phyloP scores from a whole-genome alignment of 2,329 filamentous ascomycete genomes.

The Lasiodiplodia sp. region DNA sequence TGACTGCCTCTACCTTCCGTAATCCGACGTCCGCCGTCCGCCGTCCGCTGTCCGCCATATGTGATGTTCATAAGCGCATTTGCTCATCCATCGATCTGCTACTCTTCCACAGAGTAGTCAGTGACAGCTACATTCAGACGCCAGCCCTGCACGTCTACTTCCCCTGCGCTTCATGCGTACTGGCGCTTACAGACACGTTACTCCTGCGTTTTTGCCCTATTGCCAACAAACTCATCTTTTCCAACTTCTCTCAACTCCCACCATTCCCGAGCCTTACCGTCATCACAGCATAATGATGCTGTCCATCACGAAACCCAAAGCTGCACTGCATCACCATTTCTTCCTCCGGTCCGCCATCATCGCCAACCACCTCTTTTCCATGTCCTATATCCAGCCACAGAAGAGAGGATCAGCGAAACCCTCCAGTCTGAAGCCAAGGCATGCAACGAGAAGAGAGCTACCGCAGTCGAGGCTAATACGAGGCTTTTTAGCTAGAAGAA shows the following conservation, averaged over 20 bases:
- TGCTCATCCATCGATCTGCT: not conserved
- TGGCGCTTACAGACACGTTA: too few species aligned
- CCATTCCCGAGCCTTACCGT: not conserved
- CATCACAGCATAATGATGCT: not conserved
- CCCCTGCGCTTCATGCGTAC: too few species aligned
- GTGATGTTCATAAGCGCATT: not conserved
- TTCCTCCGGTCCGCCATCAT: not conserved
- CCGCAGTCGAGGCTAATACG: too few species aligned
- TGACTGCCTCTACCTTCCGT: not conserved
- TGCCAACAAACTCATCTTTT: not conserved
- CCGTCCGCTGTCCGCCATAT: not conserved
- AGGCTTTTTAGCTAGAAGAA: not conserved
- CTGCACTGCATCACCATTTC: not conserved
- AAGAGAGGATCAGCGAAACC: not conserved
- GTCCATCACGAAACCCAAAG: not conserved
- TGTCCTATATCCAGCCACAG: not conserved
- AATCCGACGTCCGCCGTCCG: not conserved
- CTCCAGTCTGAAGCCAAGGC: too few species aligned
- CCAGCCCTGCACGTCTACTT: too few species aligned
- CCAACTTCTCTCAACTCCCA: not conserved
- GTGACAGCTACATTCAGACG: not conserved
- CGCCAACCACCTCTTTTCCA: not conserved
- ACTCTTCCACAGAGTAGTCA: not conserved
- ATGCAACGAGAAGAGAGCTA: not conserved
- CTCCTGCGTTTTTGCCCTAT: not conserved